These are phyloP conservation scores for Pseudozyma thailandica DNA, from an alignment of 1,284 basidiomycete genomes.

Conservation along the genomic window DNA sequence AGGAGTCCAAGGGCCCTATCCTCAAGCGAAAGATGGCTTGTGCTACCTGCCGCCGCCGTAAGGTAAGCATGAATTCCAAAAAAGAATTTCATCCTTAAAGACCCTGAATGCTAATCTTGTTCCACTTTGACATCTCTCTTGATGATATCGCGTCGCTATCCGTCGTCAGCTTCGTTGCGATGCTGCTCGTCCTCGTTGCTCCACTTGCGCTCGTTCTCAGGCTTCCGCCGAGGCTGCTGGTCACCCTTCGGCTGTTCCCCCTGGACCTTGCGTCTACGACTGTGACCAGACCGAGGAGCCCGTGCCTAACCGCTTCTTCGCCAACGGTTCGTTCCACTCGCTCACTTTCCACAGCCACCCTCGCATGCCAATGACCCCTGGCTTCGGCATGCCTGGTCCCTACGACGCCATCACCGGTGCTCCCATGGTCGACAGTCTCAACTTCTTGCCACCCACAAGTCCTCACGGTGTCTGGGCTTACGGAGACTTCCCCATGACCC, in stretches of 20 bases:
- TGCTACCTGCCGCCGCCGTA: conserved; percentile 50
- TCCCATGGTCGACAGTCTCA: conserved; percentile 44
- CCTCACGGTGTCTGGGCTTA: conserved; percentile 49
- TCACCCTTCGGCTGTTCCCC: conserved; percentile 49
- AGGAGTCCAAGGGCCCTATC: conserved; percentile 51
- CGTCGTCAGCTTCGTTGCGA: conserved; percentile 50
- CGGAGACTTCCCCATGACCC: conserved; percentile 48
- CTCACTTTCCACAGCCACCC: conserved; percentile 53
- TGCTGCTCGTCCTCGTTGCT: conserved; percentile 51
- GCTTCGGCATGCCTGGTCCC: conserved; percentile 30
- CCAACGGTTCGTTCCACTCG: conserved; percentile 51
- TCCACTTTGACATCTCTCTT: conserved; percentile 1
- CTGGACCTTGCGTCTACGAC: conserved; percentile 47
- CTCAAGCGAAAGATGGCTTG: conserved; percentile 55
- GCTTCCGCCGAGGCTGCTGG: conserved; percentile 53
- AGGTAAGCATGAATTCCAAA: conserved; percentile 19
- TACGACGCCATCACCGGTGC: conserved; percentile 33
- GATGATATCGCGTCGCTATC: conserved; percentile 11
- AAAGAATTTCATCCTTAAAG: not conserved
- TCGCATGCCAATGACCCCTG: conserved; percentile 43
- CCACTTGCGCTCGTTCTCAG: conserved; percentile 51
- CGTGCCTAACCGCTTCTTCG: conserved; percentile 41
- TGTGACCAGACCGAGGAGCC: conserved; percentile 47
- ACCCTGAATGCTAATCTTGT: conserved; percentile 22
- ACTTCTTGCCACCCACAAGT: conserved; percentile 43